These are phyloP conservation scores for Pyrenochaeta sp. DNA, from an alignment of 2,329 filamentous ascomycete genomes.

Conservation along the genomic window DNA sequence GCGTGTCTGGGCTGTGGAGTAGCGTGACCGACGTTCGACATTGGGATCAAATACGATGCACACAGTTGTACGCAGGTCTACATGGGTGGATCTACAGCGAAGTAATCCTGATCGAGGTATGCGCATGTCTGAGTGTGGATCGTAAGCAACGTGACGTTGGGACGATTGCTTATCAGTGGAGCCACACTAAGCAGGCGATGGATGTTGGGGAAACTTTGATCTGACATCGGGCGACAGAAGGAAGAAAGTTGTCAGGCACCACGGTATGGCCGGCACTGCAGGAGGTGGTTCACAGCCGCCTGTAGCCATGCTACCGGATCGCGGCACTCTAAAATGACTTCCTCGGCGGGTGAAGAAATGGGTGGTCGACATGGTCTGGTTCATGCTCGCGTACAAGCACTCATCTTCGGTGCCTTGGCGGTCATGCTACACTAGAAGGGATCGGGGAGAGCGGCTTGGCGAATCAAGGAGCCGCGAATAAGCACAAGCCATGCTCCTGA, in stretches of 20 bases:
- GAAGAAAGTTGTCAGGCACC: not conserved
- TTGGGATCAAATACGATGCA: not conserved
- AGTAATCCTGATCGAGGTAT: not conserved
- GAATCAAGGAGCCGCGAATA: not conserved
- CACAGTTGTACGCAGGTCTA: not conserved
- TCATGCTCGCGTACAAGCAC: not conserved
- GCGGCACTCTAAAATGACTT: conserved; percentile 1
- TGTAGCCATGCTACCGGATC: not conserved
- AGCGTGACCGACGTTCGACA: not conserved
- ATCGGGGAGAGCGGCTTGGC: not conserved
- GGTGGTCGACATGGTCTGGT: not conserved
- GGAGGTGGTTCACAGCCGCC: not conserved
- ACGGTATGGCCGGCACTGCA: not conserved
- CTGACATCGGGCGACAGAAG: conserved; percentile 16
- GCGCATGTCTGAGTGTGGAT: conserved; percentile 11
- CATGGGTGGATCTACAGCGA: not conserved
- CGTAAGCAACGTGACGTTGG: conserved; percentile 16
- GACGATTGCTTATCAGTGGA: conserved; percentile 26
- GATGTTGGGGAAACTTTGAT: conserved; percentile 10
- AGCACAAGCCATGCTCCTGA: conserved; percentile 1
- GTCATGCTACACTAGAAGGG: not conserved
- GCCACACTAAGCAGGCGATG: conserved; percentile 12
- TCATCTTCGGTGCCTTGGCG: not conserved
- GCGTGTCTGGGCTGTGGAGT: not conserved
- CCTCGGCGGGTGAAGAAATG: not conserved